Base-by-base conservation (phyloP, 495 filamentous ascomycete genomes). In the Talaromyces ruber region DNA sequence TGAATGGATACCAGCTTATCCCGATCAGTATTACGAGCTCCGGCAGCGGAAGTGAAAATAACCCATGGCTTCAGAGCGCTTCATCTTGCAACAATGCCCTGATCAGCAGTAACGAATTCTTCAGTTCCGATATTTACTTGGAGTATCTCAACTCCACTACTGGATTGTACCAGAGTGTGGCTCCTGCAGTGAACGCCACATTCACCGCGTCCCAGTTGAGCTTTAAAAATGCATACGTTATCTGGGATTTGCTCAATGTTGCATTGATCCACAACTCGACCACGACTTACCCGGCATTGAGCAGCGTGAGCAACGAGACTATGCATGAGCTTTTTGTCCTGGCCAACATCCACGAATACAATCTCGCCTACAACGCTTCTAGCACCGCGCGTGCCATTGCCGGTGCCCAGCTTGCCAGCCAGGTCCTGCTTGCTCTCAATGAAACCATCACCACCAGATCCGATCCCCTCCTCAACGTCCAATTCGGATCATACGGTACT, bases 201-300 rank as follows among this genome's bases (percentile, higher is more conserved):
- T 88, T 89, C 68, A 68, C 67, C 32, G 67, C 74, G 18, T 72
- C 66, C 37, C 65, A 82, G 55, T 81, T 83, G 58, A 85, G 50
- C 64, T 92, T 83, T 78, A 85, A 86, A 70, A 90, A 91, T 67
- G 88, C 86, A 25, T 93, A 91, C 72, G 73, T 78, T 60, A 88
- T 84, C 66, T 84, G 74, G 68, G 82, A 84, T 66, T 76, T 81
- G 60, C 67, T 84, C 37, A 83, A 84, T 58, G 81, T 84, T 50
- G 82, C 75, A 53, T 64, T 30, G 12, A 84, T 84, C 60, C 80
- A 84, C 70, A 84, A 84, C 68, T 64, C 73, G 16, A 72, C 74
- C 60, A 66, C 64, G 24, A 60, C 68, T 2, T 72, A 76, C 63
- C 65, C 75, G 7, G 65, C 70, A 39, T 62, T 65, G 65, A 55